These are phyloP conservation scores for Lupinus albus DNA, from an alignment of 306 rosid genomes.

Conservation along the genomic window DNA sequence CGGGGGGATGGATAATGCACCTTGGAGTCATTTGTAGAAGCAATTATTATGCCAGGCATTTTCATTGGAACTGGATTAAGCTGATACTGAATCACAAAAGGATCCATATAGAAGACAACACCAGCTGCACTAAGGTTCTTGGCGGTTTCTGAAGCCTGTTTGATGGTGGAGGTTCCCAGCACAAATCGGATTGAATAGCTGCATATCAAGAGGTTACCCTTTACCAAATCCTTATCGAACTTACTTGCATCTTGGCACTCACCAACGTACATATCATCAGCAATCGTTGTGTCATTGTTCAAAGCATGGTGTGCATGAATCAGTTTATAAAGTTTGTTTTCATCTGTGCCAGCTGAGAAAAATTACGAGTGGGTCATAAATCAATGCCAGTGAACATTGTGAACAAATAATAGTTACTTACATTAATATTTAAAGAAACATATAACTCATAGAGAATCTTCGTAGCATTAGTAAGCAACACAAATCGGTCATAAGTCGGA, in stretches of 20 bases:
- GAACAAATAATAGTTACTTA: conserved; percentile 11
- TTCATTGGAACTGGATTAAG: conserved; percentile 86
- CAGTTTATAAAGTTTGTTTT: conserved; percentile 55
- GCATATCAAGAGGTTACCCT: conserved; percentile 86
- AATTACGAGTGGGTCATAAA: conserved; percentile 25
- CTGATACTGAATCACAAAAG: conserved; percentile 86
- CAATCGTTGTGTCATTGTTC: conserved; percentile 54
- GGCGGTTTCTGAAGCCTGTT: conserved; percentile 70
- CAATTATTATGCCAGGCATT: conserved; percentile 78
- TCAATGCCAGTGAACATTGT: neutral
- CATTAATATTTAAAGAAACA: neutral
- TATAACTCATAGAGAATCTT: neutral
- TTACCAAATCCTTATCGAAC: conserved; percentile 58
- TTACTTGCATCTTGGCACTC: conserved; percentile 88
- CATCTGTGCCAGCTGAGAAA: conserved; percentile 70
- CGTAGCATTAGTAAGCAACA: neutral
- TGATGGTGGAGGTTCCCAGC: conserved; percentile 80
- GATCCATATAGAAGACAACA: conserved; percentile 88
- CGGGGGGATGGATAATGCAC: conserved; percentile 38
- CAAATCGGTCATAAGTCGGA: neutral
- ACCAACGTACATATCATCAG: conserved; percentile 73
- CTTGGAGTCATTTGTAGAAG: conserved; percentile 89
- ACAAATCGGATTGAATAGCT: conserved; percentile 96
- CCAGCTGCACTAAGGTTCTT: conserved; percentile 87
- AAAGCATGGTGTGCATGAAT: conserved; percentile 76